Evolutionary conservation across 495 filamentous ascomycete species (phyloP), one percentile per base, ranked within the genome.

Genomic region (Parathielavia hyrcaniae): DNA sequence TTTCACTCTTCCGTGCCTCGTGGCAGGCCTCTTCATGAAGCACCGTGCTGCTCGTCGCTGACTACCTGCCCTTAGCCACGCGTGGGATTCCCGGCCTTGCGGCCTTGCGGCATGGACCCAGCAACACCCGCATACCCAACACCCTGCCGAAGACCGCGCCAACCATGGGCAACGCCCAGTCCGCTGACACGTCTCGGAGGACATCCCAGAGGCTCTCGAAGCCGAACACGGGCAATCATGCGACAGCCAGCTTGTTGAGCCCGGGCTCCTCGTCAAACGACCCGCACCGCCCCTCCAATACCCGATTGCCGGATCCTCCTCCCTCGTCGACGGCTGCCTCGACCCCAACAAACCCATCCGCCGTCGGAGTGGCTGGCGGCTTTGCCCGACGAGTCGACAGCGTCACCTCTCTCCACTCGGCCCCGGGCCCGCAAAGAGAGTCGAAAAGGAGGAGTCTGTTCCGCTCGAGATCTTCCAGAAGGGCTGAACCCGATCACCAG

Each of bases 101-200:
- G 57, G 60, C 44, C 53, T 60, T 53, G 53, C 67, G 74, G 72
- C 69, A 77, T 77, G 73, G 72, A 69, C 68, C 41, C 65, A 50
- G 52, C 67, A 71, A 72, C 69, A 66, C 63, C 66, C 57, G 71
- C 65, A 69, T 77, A 76, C 63, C 32, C 53, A 70, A 63, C 64
- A 65, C 67, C 62, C 59, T 63, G 59, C 63, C 69, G 58, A 55
- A 51, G 61, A 58, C 57, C 58, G 26, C 38, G 26, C 53, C 59
- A 30, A 64, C 43, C 60, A 79, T 79, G 77, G 77, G 77, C 50
- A 79, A 78, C 60, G 64, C 71, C 23, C 68, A 74, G 55, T 79
- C 77, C 56, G 53, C 63, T 40, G 75, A 78, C 67, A 66, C 69
- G 51, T 62, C 66, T 41, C 64, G 66, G 69, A 72, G 63, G 60